Base-by-base conservation (phyloP, 441 rosid species). In the Adansonia gregorii region DNA sequence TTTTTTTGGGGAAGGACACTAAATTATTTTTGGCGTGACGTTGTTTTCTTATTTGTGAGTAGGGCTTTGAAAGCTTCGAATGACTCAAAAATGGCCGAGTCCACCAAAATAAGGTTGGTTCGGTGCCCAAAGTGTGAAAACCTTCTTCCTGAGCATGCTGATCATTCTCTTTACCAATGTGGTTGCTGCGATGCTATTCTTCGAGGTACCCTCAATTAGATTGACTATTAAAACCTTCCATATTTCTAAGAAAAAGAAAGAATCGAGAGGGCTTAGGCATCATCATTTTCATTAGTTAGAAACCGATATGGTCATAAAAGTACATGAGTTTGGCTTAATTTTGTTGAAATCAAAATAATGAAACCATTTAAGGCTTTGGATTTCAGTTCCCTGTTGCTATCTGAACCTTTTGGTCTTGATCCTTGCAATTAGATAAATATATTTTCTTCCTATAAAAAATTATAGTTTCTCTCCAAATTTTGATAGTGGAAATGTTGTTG, bases 101-200 rank as follows among this genome's bases (percentile, higher is more conserved):
- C 41, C 6, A 35, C 41, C 41, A 78, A 91, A 78, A 82, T 88
- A 63, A 89, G 93, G 80, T 84, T 94, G 67, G 98, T 95, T 48
- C 86, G 97, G 56, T 95, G 99, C 80, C 99, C 99, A 10, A 92
- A 91, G 83, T 95, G 99, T 78, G 87, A 91, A 69, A 94, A 87
- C 84, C 86, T 95, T 80, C 91, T 95, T 8, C 94, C 92, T 6
- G 93, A 92, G 84, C 97, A 91, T 51, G 89, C 80, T 43, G 92
- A 83, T 77, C 94, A 90, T 76, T 86, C 95, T 14, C 91, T 94
- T 70, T 92, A 91, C 72, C 88, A 89, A 68, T 95, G 99, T 74
- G 98, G 99, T 59, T 98, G 98, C 15, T 95, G 99, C 61, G 95
- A 97, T 43, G 92, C 97, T 77, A 92, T 95, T 84, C 98, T 95